Percentiles rank a stretch among this genome's conserved stretches.
Conservation (phyloP, 2,329 filamentous ascomycete species). For the Acrocalymma vagum region DNA sequence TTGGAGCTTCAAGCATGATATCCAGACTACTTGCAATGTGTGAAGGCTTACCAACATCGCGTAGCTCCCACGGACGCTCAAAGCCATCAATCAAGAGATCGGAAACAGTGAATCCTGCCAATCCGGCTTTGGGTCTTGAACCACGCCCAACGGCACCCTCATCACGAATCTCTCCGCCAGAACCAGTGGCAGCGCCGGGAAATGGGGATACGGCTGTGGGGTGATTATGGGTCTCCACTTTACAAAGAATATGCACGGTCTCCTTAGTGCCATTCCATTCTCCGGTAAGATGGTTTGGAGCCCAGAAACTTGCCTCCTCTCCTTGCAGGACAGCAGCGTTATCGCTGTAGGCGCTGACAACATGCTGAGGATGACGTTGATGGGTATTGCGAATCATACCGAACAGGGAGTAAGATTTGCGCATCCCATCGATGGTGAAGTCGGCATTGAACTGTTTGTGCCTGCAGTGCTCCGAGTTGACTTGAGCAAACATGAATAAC, state of each 20-base stretch:
- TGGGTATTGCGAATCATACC: slow-evolving; percentile 98
- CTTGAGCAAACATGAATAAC: slow-evolving; percentile 99
- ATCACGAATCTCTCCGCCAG: slow-evolving; percentile 94
- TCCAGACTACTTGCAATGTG: slow-evolving; percentile 95
- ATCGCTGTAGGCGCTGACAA: slow-evolving; percentile 96
- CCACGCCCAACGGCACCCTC: slow-evolving; percentile 94
- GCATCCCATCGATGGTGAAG: slow-evolving; percentile 90
- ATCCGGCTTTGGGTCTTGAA: slow-evolving; percentile 89
- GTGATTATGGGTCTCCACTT: slow-evolving; percentile 98
- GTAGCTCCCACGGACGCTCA: slow-evolving; percentile 83
- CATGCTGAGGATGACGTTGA: slow-evolving; percentile 76
- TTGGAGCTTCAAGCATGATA: slow-evolving; percentile 97
- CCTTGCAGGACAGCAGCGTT: slow-evolving; percentile 94
- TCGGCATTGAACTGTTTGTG: slow-evolving; percentile 96
- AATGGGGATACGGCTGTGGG: slow-evolving; percentile 95
- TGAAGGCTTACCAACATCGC: slow-evolving; percentile 83
- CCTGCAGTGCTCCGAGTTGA: slow-evolving; percentile 94
- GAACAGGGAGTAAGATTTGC: slow-evolving; percentile 84
- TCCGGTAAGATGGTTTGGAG: slow-evolving; percentile 84
- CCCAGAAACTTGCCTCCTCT: slow-evolving; percentile 79
- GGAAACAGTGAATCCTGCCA: slow-evolving; percentile 93
- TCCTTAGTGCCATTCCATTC: slow-evolving; percentile 90
- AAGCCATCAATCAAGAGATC: slow-evolving; percentile 89
- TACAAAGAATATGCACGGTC: slow-evolving; percentile 84
- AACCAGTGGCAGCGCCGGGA: slow-evolving; percentile 91